These are phyloP conservation scores for Suillus hirtellus DNA, from an alignment of 768 basidiomycete genomes.

Conservation along the genomic window DNA sequence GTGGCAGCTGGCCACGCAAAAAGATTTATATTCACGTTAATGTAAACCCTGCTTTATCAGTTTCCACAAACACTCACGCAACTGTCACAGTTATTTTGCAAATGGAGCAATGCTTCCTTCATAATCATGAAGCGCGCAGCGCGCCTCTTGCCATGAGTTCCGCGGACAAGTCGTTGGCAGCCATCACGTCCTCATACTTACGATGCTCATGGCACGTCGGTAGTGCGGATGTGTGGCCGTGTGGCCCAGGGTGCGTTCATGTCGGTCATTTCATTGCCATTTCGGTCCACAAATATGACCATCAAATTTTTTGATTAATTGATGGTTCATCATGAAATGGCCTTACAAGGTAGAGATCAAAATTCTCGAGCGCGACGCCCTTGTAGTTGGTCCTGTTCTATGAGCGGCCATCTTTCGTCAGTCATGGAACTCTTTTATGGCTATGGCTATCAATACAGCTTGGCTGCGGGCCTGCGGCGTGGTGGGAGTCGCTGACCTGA, in stretches of 20 bases:
- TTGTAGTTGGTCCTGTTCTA: not conserved
- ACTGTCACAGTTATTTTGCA: not conserved
- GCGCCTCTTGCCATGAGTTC: conserved; percentile 2
- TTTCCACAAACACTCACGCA: conserved; percentile 1
- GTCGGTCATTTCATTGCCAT: not conserved
- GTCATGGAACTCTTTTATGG: not conserved
- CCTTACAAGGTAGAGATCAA: not conserved
- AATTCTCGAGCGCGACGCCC: not conserved
- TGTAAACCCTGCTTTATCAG: not conserved
- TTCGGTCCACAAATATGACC: not conserved
- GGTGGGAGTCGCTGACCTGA: not conserved
- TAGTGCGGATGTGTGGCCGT: not conserved
- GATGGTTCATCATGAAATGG: not conserved
- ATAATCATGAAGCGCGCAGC: not conserved
- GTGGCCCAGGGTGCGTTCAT: not conserved
- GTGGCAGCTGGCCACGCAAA: not conserved
- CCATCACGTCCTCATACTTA: not conserved
- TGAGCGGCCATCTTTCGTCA: not conserved
- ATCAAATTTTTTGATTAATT: not conserved
- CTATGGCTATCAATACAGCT: not conserved
- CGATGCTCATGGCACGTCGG: not conserved
- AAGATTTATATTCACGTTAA: not conserved
- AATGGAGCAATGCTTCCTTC: not conserved
- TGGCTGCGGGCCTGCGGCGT: not conserved
- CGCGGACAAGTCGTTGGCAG: not conserved